Evolutionary conservation across 208 protist genomes (phyloP).

Genomic region (Crithidia mellificae): DNA sequence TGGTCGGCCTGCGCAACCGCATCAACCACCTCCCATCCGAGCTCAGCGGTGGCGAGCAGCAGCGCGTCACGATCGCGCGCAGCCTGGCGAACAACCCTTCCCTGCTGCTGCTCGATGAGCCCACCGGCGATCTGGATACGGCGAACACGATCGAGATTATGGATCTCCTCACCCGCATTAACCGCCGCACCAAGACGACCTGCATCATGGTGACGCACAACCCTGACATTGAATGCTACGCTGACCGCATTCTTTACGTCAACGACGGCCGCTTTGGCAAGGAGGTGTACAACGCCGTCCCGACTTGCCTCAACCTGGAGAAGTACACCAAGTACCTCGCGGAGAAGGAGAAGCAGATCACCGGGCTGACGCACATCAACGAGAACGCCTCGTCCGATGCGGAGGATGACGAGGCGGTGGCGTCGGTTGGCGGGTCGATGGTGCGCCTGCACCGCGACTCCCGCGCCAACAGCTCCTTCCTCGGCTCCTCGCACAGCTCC

Average conservation of each 20-base stretch:
- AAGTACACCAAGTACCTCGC: constrained; percentile 82
- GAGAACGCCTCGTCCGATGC: constrained; percentile 5
- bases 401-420: constrained; percentile 10
- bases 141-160: constrained; percentile 96
- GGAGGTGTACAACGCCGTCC: constrained; percentile 89
- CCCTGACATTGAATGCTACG: constrained; percentile 97
- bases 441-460: constrained; percentile 11
- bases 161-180: constrained; percentile 96
- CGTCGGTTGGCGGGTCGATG: background rate
- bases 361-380: constrained; percentile 10
- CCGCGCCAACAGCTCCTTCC: constrained; percentile 7
- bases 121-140: constrained; percentile 96
- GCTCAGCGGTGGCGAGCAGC: constrained; percentile 97
- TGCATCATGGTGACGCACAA: constrained; percentile 98
- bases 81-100: constrained; percentile 95
- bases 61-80: constrained; percentile 93
- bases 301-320: constrained; percentile 73
- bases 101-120: constrained; percentile 97
- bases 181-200: constrained; percentile 91
- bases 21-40: constrained; percentile 95
- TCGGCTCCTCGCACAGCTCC: constrained; percentile 2
- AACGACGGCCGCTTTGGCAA: constrained; percentile 89
- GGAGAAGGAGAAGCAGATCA: constrained; percentile 44
- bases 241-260: constrained; percentile 96
- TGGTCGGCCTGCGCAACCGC: constrained; percentile 96